phyloP scores from a whole-genome alignment of 2,329 filamentous ascomycete genomes.

The Aspergillus arachidicola region DNA sequence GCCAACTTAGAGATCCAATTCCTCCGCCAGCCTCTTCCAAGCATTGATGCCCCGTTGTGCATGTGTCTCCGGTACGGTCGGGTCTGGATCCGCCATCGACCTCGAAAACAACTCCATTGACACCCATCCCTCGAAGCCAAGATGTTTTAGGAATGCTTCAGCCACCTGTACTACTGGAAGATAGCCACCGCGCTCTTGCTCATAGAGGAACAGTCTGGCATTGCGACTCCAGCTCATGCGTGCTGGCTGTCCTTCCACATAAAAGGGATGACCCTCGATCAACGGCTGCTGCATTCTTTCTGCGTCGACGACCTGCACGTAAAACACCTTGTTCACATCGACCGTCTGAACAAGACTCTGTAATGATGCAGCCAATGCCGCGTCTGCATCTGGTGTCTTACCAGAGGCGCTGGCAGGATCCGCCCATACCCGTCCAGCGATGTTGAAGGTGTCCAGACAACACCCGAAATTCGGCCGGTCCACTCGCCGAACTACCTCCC shows the following conservation, averaged over 20 bases:
- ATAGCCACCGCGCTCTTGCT: conserved; percentile 63
- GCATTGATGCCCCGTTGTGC: conserved; percentile 46
- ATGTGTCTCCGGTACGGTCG: conserved; percentile 57
- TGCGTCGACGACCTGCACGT: conserved; percentile 74
- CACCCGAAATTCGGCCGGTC: conserved; percentile 71
- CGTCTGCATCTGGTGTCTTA: conserved; percentile 56
- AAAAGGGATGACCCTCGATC: conserved; percentile 57
- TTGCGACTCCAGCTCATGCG: conserved; percentile 79
- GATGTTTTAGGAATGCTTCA: conserved; percentile 61
- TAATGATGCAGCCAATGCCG: conserved; percentile 57
- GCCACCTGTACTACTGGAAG: conserved; percentile 65
- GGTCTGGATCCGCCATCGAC: conserved; percentile 55
- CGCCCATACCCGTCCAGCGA: conserved; percentile 69
- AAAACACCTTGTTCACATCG: conserved; percentile 68
- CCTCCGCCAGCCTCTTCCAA: neutral
- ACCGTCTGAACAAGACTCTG: conserved; percentile 56
- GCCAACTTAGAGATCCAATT: neutral
- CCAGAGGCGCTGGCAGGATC: conserved; percentile 62
- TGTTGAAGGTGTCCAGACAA: conserved; percentile 77
- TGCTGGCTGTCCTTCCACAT: conserved; percentile 58
- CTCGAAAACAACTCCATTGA: conserved; percentile 70
- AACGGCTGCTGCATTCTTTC: conserved; percentile 63
- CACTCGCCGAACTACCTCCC: conserved; percentile 67
- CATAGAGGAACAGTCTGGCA: conserved; percentile 67
- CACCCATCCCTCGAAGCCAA: conserved; percentile 69